phyloP scores from a whole-genome alignment of 768 basidiomycete genomes.

The Tricholoma terreum region DNA sequence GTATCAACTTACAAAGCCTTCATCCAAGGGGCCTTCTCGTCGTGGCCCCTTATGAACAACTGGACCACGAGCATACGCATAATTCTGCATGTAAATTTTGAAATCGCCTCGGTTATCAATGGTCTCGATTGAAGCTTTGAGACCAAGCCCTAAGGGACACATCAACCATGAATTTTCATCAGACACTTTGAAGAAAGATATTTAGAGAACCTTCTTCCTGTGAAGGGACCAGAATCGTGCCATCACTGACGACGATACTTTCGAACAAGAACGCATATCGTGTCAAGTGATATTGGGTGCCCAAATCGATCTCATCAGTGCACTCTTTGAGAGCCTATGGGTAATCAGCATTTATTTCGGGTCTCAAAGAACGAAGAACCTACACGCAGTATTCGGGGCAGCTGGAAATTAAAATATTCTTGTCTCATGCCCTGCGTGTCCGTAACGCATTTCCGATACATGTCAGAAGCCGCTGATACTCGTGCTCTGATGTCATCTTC shows the following conservation, averaged over 20 bases:
- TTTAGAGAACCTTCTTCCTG: conserved; percentile 58
- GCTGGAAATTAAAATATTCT: conserved; percentile 97
- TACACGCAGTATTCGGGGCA: conserved; percentile 90
- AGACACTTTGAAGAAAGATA: conserved; percentile 12
- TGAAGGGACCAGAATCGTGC: conserved; percentile 75
- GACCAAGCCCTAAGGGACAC: conserved; percentile 47
- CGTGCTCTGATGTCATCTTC: conserved; percentile 91
- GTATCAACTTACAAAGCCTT: conserved; percentile 82
- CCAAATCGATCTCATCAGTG: conserved; percentile 93
- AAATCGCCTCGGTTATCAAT: conserved; percentile 97
- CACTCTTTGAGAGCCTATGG: conserved; percentile 86
- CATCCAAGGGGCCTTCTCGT: conserved; percentile 85
- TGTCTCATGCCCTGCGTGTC: conserved; percentile 90
- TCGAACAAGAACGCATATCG: conserved; percentile 95
- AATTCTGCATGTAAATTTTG: conserved; percentile 96
- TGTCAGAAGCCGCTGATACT: conserved; percentile 83
- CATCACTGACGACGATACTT: conserved; percentile 85
- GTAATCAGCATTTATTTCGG: background rate
- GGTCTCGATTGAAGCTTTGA: conserved; percentile 83
- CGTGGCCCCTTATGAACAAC: conserved; percentile 64
- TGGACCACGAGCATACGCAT: conserved; percentile 82
- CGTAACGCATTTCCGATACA: conserved; percentile 84
- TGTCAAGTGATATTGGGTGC: conserved; percentile 96
- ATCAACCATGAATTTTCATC: background rate
- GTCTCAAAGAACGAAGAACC: conserved; percentile 27